phyloP scores from a whole-genome alignment of 495 filamentous ascomycete genomes.

The Hyaloscypha hepaticicola region DNA sequence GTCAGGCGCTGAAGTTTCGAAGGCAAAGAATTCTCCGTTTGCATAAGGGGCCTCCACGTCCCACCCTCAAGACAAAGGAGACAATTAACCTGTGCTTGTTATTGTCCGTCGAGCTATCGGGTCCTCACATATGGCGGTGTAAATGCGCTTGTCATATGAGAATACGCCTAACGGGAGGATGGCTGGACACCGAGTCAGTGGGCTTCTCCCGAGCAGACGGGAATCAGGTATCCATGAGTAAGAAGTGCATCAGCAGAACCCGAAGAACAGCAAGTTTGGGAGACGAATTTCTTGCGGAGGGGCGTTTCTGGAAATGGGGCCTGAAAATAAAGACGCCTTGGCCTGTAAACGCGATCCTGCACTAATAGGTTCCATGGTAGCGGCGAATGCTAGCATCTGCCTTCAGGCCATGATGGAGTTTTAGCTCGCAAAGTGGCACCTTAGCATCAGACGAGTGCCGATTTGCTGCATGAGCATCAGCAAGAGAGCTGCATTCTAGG shows the following conservation, averaged over 20 bases:
- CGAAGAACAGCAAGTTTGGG: not conserved
- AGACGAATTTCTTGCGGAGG: constrained; percentile 17
- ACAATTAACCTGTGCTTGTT: constrained; percentile 12
- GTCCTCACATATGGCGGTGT: constrained; percentile 30
- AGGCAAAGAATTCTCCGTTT: constrained; percentile 27
- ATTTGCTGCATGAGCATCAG: constrained; percentile 8
- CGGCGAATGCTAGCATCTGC: constrained; percentile 20
- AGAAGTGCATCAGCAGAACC: constrained; percentile 13
- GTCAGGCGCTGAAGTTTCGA: constrained; percentile 16
- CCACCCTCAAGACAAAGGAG: constrained; percentile 14
- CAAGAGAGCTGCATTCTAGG: constrained; percentile 13
- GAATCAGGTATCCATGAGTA: constrained; percentile 19
- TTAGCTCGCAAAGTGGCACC: constrained; percentile 6
- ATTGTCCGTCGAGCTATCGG: constrained; percentile 22
- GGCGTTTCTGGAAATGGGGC: constrained; percentile 22
- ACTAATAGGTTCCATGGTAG: constrained; percentile 22
- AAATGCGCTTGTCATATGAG: constrained; percentile 27
- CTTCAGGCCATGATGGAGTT: constrained; percentile 21
- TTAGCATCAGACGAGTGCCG: constrained; percentile 21
- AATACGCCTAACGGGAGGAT: not conserved
- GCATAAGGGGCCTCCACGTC: constrained; percentile 14
- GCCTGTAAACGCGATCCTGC: not conserved
- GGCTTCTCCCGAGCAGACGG: constrained; percentile 2
- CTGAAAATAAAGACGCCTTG: constrained; percentile 26
- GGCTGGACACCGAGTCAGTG: constrained; percentile 8